These are phyloP conservation scores for Sophora flavescens DNA, from an alignment of 306 rosid species.

Conservation along the genomic window DNA sequence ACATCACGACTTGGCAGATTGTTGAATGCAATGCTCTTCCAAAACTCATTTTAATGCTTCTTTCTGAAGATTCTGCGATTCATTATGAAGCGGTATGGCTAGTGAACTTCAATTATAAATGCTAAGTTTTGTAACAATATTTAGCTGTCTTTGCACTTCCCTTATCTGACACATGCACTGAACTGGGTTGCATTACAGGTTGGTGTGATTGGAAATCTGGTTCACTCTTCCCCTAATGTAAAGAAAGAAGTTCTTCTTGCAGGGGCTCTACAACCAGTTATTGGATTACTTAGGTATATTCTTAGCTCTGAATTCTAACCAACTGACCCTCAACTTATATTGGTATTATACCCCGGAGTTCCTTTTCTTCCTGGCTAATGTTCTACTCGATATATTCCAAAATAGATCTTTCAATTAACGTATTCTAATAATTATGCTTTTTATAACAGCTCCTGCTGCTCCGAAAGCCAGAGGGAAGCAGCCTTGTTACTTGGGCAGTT, in stretches of 20 bases:
- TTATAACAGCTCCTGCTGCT: slow-evolving; percentile 83
- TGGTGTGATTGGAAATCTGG: slow-evolving; percentile 98
- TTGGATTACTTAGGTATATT: slow-evolving; percentile 88
- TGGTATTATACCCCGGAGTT: slow-evolving; percentile 4
- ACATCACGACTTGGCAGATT: slow-evolving; percentile 69
- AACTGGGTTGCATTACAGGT: slow-evolving; percentile 70
- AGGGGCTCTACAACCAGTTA: slow-evolving; percentile 98
- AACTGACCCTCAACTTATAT: slow-evolving; percentile 22
- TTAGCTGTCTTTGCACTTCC: slow-evolving; percentile 33
- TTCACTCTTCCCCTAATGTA: slow-evolving; percentile 95
- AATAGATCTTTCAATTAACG: slow-evolving; percentile 21
- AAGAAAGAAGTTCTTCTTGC: slow-evolving; percentile 96
- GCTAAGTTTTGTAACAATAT: slow-evolving; percentile 29
- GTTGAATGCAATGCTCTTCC: slow-evolving; percentile 99
- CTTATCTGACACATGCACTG: slow-evolving; percentile 40
- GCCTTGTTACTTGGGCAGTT: slow-evolving; percentile 98
- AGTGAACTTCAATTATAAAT: slow-evolving; percentile 26
- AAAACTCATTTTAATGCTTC: slow-evolving; percentile 93
- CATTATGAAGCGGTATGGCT: slow-evolving; percentile 96
- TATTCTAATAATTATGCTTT: slow-evolving; percentile 36
- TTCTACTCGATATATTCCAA: slow-evolving; percentile 2
- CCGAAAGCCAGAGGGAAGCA: slow-evolving; percentile 99
- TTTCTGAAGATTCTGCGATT: slow-evolving; percentile 95
- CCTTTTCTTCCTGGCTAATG: slow-evolving; percentile 15
- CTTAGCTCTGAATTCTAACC: slow-evolving; percentile 34